A percentile compares a stretch with the other conserved stretches of the same genome.
These are phyloP conservation scores for Coemansia sp. DNA, from an alignment of 192 early-diverging fungal species.

Conservation along the genomic window DNA sequence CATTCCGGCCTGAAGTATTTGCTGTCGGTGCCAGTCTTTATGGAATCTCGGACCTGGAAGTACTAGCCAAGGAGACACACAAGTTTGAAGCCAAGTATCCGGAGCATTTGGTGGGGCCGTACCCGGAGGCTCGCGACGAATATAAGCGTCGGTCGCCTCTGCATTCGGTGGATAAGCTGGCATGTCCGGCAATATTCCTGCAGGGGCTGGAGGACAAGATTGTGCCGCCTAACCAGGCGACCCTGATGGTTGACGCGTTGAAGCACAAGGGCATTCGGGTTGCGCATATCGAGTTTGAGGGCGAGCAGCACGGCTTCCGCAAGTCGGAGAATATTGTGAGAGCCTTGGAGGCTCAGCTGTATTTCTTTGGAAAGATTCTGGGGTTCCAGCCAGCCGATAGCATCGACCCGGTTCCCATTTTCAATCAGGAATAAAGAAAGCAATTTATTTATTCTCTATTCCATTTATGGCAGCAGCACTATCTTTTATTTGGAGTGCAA, in stretches of 20 bases:
- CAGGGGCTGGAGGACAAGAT: constrained; percentile 74
- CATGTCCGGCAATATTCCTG: constrained; percentile 66
- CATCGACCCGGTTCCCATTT: constrained; percentile 37
- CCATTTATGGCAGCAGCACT: no score
- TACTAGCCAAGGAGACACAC: constrained; percentile 66
- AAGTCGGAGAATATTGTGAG: constrained; percentile 64
- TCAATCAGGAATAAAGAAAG: constrained; percentile 8
- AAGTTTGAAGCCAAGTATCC: constrained; percentile 73
- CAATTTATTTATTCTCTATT: no score
- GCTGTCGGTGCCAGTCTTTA: constrained; percentile 66
- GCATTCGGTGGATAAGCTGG: constrained; percentile 57
- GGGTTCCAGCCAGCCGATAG: constrained; percentile 59
- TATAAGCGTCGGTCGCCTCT: constrained; percentile 68
- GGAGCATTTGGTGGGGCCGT: constrained; percentile 61
- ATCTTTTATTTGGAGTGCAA: no score
- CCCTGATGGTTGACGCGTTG: constrained; percentile 70
- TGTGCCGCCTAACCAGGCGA: constrained; percentile 73
- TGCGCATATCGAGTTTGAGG: constrained; percentile 61
- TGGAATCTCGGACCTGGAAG: constrained; percentile 70
- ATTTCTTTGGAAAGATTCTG: constrained; percentile 68
- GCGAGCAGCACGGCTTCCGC: constrained; percentile 71
- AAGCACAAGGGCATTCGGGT: constrained; percentile 59
- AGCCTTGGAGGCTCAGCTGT: constrained; percentile 61
- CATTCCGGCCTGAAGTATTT: constrained; percentile 71
- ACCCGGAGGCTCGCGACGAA: constrained; percentile 54